These are phyloP conservation scores for Fusarium lyarnte DNA, from an alignment of 2,329 filamentous ascomycete genomes.

Conservation along the genomic window DNA sequence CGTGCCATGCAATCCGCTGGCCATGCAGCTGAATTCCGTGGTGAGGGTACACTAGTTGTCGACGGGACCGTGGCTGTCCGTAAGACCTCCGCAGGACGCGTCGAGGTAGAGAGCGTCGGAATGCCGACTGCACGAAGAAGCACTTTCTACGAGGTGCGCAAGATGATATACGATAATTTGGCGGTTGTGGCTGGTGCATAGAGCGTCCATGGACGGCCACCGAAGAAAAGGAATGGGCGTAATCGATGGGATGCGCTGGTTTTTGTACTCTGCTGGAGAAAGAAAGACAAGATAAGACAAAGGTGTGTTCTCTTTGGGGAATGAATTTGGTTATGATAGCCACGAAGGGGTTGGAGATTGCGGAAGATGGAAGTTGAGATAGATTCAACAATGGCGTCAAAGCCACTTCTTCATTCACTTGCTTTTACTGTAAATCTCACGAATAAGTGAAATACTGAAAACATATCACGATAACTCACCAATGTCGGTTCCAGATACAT, in stretches of 20 bases:
- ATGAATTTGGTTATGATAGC: slow-evolving; percentile 13
- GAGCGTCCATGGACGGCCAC: neutral
- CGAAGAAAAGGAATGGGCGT: slow-evolving; percentile 4
- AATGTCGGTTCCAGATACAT: neutral
- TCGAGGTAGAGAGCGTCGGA: slow-evolving; percentile 85
- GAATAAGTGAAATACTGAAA: neutral
- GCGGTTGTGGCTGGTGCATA: slow-evolving; percentile 85
- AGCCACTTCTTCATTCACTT: neutral
- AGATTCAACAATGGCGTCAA: slow-evolving; percentile 4
- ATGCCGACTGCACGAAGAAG: slow-evolving; percentile 55
- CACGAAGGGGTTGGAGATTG: neutral
- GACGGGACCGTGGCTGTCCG: slow-evolving; percentile 88
- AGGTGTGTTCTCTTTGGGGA: slow-evolving; percentile 21
- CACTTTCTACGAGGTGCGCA: slow-evolving; percentile 88
- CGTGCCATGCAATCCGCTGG: slow-evolving; percentile 83
- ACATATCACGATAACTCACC: neutral
- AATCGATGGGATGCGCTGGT: slow-evolving; percentile 24
- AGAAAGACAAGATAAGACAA: neutral
- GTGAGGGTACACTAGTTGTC: slow-evolving; percentile 90
- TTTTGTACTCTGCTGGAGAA: slow-evolving; percentile 15
- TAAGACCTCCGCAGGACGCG: slow-evolving; percentile 85
- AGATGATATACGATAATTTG: slow-evolving; percentile 91
- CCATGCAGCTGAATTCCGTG: slow-evolving; percentile 90
- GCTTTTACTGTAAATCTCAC: neutral
- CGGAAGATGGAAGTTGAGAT: neutral